These are phyloP conservation scores for Chaetomium fimeti DNA, from an alignment of 495 filamentous ascomycete species.

Conservation along the genomic window DNA sequence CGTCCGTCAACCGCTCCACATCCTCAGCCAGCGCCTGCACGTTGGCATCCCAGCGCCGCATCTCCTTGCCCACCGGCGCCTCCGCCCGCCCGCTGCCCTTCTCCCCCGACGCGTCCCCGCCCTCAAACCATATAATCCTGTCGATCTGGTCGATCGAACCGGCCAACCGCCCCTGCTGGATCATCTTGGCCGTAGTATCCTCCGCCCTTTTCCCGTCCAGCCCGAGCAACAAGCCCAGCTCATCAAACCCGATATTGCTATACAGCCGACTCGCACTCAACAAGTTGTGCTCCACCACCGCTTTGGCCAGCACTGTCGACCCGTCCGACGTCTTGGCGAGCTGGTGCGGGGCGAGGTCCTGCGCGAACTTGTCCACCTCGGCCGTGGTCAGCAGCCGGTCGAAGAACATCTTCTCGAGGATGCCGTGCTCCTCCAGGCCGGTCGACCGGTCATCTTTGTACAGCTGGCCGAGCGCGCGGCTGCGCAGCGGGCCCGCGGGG, in stretches of 20 bases:
- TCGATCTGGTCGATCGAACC: constrained; percentile 96
- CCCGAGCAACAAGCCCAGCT: constrained; percentile 72
- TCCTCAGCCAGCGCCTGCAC: constrained; percentile 83
- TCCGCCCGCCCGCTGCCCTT: constrained; percentile 58
- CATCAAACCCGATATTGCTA: constrained; percentile 79
- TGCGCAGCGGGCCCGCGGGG: constrained; percentile 83
- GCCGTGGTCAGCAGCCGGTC: constrained; percentile 75
- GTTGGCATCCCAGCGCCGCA: constrained; percentile 84
- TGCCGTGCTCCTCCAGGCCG: constrained; percentile 74
- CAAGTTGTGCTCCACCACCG: constrained; percentile 94
- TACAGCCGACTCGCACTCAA: constrained; percentile 83
- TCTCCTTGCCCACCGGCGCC: constrained; percentile 60
- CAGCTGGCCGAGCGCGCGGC: constrained; percentile 70
- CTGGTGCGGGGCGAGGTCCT: constrained; percentile 80
- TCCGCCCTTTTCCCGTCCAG: constrained; percentile 81
- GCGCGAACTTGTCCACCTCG: constrained; percentile 82
- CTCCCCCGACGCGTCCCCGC: constrained; percentile 63
- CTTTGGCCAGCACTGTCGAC: constrained; percentile 87
- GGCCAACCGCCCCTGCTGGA: constrained; percentile 82
- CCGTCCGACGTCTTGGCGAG: constrained; percentile 85
- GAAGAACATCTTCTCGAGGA: constrained; percentile 97
- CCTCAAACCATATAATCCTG: constrained; percentile 79
- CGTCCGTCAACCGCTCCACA: constrained; percentile 78
- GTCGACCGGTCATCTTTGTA: constrained; percentile 91
- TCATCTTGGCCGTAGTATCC: constrained; percentile 89